These are phyloP conservation scores for Austroboletus olivaceoglutinosus DNA, from an alignment of 1,284 basidiomycete genomes.

Conservation along the genomic window DNA sequence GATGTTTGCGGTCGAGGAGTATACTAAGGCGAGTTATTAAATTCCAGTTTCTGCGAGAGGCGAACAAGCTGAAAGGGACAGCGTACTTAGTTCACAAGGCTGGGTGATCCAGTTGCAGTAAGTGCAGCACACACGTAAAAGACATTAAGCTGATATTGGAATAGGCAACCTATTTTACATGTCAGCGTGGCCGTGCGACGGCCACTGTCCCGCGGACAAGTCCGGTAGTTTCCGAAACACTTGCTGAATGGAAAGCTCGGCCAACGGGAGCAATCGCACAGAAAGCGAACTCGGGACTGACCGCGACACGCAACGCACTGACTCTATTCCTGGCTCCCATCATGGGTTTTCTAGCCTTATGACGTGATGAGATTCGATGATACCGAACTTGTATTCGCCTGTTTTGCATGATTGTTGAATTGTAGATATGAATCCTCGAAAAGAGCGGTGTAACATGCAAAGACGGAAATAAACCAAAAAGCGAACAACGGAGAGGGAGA, in stretches of 20 bases:
- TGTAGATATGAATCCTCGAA: slow-evolving; percentile 21
- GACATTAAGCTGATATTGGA: slow-evolving; percentile 2
- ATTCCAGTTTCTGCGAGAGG: neutral
- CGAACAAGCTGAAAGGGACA: neutral
- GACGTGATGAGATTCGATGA: neutral
- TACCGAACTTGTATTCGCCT: slow-evolving; percentile 1
- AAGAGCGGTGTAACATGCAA: slow-evolving; percentile 13
- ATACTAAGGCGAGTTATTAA: slow-evolving; percentile 42
- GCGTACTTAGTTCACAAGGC: slow-evolving; percentile 42
- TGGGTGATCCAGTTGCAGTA: slow-evolving; percentile 61
- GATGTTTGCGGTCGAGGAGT: slow-evolving; percentile 52
- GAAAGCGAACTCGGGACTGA: slow-evolving; percentile 23
- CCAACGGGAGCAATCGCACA: slow-evolving; percentile 15
- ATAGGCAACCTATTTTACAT: slow-evolving; percentile 72
- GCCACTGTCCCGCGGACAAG: slow-evolving; percentile 54
- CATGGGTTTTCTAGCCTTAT: slow-evolving; percentile 31
- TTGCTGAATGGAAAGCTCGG: slow-evolving; percentile 34
- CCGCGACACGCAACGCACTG: slow-evolving; percentile 22
- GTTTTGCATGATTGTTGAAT: slow-evolving; percentile 5
- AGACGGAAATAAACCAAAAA: slow-evolving; percentile 15
- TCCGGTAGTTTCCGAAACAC: slow-evolving; percentile 61
- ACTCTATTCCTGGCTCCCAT: slow-evolving; percentile 26
- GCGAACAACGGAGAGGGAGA: neutral
- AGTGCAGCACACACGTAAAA: slow-evolving; percentile 16
- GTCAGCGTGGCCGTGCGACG: slow-evolving; percentile 65